Base-by-base conservation (phyloP, 2,329 filamentous ascomycete species). In the Aspergillus versicolor region DNA sequence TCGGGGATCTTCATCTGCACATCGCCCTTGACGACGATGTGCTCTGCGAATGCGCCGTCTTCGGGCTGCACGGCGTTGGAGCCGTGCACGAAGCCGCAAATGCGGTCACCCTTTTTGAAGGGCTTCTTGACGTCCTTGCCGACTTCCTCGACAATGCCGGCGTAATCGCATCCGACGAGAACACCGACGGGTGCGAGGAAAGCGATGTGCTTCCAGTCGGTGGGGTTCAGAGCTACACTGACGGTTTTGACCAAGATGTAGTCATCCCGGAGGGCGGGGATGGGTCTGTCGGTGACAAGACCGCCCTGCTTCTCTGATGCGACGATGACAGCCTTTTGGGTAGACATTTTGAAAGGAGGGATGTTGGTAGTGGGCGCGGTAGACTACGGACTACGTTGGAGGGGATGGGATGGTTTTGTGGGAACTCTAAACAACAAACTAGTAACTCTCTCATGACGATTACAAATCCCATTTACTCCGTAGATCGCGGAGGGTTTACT, bases 41-140 rank as follows among this genome's bases (percentile, higher is more conserved):
- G 53, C 34, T 57, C 49, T 3, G 55, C 55, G 17, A 57, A 57
- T 6, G 49, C 27, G 12, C 55, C 55, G 8, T 52, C 43, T 3
- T 48, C 49, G 13, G 50, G 43, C n/a, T 53, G 43, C 7, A 48
- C 19, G 17, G n/a, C 24, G 22, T 56, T 52, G 7, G 15, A 37
- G 0, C 55, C 55, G 27, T 57, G 44, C 1, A 41, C 49, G 6
- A 53, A 49, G 0, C 49, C 55, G 15, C 32, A 22, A 13, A 57
- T 27, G 8, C 55, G 34, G 21, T 57, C 55, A 19, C 55, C 55
- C 5, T 37, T 43, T 17, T 57, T 52, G n/a, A 41, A 53, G 5
- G 9, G 24, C 11, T 44, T 43, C 4, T 37, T 44, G 9, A 57
- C 44, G 5, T 24, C 24, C n/a, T 24, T 21, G 3, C 49, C 55